A percentile compares a stretch with the other conserved stretches of the same genome.
Conservation (phyloP, 495 filamentous ascomycete genomes). For the Penicillium coprophilum region DNA sequence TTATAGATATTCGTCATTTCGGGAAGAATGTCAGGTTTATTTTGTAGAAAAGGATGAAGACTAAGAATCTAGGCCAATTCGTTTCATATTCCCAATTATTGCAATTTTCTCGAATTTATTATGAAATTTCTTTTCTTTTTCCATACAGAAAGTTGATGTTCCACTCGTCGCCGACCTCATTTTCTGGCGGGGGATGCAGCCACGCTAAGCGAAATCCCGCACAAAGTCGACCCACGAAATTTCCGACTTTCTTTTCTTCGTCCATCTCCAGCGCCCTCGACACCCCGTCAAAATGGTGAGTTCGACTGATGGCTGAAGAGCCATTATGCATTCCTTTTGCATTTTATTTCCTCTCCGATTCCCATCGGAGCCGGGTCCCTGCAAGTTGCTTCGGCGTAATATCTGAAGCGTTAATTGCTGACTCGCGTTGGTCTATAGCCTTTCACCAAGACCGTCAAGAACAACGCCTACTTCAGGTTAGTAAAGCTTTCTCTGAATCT, state of each 20-base stretch:
- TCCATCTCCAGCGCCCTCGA: conserved; percentile 37
- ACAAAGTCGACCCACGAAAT: conserved; percentile 44
- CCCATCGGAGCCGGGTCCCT: conserved; percentile 62
- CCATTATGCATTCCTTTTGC: conserved; percentile 15
- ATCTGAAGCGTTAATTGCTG: conserved; percentile 99
- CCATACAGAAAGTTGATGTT: conserved; percentile 14
- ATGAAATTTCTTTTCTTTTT: neutral
- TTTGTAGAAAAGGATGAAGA: neutral
- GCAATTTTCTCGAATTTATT: conserved; percentile 10
- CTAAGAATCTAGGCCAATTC: neutral
- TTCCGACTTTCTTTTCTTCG: conserved; percentile 23
- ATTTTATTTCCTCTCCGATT: conserved; percentile 20
- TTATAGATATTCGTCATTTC: neutral
- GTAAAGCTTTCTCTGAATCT: conserved; percentile 25
- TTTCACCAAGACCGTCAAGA: conserved; percentile 96
- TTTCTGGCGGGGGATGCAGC: conserved; percentile 41
- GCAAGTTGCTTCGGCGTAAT: conserved; percentile 92
- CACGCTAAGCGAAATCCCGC: conserved; percentile 49
- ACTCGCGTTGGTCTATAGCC: conserved; percentile 74
- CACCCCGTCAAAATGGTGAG: conserved; percentile 52
- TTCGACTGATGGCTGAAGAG: conserved; percentile 31
- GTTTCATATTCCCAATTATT: neutral
- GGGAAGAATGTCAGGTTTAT: neutral
- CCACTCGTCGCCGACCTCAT: conserved; percentile 45
- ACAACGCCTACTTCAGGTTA: conserved; percentile 95